Evolutionary conservation across 495 filamentous ascomycete genomes (phyloP).

Genomic region (Astrothelium subdiscretum): DNA sequence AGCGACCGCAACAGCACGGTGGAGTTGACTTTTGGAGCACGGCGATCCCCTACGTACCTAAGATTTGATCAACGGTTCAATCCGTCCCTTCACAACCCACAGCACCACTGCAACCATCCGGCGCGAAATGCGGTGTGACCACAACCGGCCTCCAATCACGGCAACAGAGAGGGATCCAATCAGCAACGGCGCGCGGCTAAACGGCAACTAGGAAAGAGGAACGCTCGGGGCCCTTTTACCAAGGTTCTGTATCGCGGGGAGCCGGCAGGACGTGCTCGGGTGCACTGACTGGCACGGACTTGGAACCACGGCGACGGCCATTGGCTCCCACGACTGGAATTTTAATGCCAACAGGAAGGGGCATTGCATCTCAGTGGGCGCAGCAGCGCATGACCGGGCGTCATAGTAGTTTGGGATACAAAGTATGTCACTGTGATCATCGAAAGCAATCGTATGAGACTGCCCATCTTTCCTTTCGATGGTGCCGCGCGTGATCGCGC

Average conservation of each 20-base stretch:
- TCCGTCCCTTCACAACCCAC: background rate
- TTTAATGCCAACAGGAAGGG: background rate
- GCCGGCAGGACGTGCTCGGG: background rate
- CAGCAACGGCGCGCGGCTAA: background rate
- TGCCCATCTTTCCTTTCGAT: background rate
- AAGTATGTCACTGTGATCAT: background rate
- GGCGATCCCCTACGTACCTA: too few relatives aligned
- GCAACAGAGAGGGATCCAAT: background rate
- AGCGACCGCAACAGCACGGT: too few relatives aligned
- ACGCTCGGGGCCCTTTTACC: background rate
- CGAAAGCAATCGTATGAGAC: background rate
- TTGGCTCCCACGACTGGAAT: background rate
- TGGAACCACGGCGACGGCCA: background rate
- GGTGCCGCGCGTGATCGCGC: background rate
- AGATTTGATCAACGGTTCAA: background rate
- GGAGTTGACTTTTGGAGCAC: too few relatives aligned
- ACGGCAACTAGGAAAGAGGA: background rate
- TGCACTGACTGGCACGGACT: background rate
- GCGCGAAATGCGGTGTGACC: background rate
- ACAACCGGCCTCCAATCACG: background rate
- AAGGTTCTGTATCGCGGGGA: background rate
- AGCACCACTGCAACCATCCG: background rate
- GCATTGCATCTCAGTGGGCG: background rate
- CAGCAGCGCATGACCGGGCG: background rate
- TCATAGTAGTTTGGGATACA: background rate